Conservation (phyloP, 2,329 filamentous ascomycete genomes). For the Fusarium sp. region DNA sequence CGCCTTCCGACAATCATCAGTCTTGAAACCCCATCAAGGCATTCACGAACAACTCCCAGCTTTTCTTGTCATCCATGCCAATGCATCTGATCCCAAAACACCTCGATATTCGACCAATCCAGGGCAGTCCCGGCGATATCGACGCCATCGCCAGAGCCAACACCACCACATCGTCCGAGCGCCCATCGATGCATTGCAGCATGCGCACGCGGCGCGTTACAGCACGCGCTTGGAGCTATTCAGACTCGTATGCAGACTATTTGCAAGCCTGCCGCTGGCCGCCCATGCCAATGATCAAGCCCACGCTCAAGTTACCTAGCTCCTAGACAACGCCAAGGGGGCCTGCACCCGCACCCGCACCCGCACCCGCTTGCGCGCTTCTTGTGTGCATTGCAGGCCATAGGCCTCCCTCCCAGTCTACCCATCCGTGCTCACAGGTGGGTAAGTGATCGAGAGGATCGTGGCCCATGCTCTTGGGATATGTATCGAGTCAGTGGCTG, state of each 20-base stretch:
- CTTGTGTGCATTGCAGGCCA: constrained; percentile 30
- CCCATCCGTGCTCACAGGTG: not conserved
- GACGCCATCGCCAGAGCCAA: constrained; percentile 10
- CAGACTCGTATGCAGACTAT: constrained; percentile 1
- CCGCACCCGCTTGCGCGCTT: not conserved
- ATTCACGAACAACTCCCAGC: not conserved
- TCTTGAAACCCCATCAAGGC: not conserved
- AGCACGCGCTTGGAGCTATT: constrained; percentile 12
- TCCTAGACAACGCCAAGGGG: not conserved
- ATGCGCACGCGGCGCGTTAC: constrained; percentile 9
- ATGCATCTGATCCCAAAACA: not conserved
- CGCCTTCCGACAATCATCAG: not conserved
- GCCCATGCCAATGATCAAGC: not conserved
- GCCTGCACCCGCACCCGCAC: not conserved
- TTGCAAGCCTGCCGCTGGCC: constrained; percentile 5
- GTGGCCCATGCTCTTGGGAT: constrained; percentile 13
- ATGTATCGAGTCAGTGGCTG: constrained; percentile 3
- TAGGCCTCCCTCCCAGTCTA: constrained; percentile 21
- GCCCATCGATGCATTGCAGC: constrained; percentile 1
- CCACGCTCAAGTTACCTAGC: not conserved
- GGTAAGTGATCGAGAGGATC: constrained; percentile 14
- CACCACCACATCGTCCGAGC: constrained; percentile 22
- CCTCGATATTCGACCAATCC: not conserved
- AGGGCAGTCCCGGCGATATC: not conserved
- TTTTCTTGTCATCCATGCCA: not conserved